Base-by-base conservation (phyloP, 352 stramenopile genomes). In the Phytopythium oedochilum region DNA sequence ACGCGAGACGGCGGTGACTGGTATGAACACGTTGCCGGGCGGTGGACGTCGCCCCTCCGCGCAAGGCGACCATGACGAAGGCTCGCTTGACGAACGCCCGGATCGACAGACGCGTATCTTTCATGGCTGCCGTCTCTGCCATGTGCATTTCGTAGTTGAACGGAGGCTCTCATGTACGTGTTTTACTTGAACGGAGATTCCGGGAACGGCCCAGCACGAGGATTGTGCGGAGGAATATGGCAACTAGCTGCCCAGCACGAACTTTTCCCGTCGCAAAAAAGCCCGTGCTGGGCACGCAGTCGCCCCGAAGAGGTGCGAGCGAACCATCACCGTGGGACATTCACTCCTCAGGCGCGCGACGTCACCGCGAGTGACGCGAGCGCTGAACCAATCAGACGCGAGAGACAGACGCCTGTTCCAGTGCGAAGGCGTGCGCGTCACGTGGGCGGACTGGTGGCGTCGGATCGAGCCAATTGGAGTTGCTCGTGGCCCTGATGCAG, bases 391-490 rank as follows among this genome's bases (percentile, higher is more conserved):
- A 44, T 44, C 38, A 44, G 20, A 44, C 8, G 20, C 38, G 38
- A 28, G n/a, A 22, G n/a, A 44, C 17, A n/a, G 20, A 6, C 18
- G 11, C 34, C 18, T 42, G 22, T 42, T 44, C 38, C 38, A 44
- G 38, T 44, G 38, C 38, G 20, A 44, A 44, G 38, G n/a, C 38
- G 17, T 44, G n/a, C 38, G 38, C 38, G 38, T 44, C 38, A 44
- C 38, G 8, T 25, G 34, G 29, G 9, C 29, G 9, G 29, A 32
- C 29, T 9, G 29, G 29, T n/a, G n/a, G n/a, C n/a, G n/a, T n/a
- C n/a, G n/a, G 9, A 32, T 32, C 29, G 29, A 32, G 5, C 29
- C 29, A 32, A 32, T 32, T 5, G 29, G 9, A 32, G 5, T 5
- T 9, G 5, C 5, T 32, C 29, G 29, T 32, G 29, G 5, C 5